Conservation (phyloP, 495 filamentous ascomycete genomes). For the Recurvomyces mirabilis region DNA sequence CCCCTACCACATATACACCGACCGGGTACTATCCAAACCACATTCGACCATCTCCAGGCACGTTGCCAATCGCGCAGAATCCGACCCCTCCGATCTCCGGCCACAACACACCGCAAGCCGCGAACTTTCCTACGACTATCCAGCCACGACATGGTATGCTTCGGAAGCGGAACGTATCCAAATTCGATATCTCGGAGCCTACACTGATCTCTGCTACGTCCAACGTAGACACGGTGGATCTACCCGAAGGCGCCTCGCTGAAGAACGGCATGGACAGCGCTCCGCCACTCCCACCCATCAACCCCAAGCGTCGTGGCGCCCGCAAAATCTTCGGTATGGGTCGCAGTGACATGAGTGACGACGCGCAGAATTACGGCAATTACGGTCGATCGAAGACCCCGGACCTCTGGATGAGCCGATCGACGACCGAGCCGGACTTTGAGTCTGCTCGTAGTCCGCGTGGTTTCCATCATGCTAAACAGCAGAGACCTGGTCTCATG, state of each 20-base stretch:
- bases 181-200: constrained; percentile 73
- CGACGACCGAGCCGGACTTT: constrained; percentile 2
- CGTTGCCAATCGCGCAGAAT: constrained; percentile 10
- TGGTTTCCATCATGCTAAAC: too few relatives aligned
- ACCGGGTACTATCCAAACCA: too few relatives aligned
- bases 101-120: constrained; percentile 7
- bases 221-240: constrained; percentile 42
- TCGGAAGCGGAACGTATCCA: constrained; percentile 57
- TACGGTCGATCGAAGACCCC: constrained; percentile 16
- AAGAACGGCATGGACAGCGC: constrained; percentile 29
- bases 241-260: constrained; percentile 31
- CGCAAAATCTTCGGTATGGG: constrained; percentile 12
- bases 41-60: constrained; percentile 2
- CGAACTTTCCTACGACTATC: constrained; percentile 10
- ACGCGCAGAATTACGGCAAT: constrained; percentile 2
- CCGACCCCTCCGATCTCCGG: constrained; percentile 20
- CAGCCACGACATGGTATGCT: constrained; percentile 20
- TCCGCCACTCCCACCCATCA: constrained; percentile 26
- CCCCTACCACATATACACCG: background rate
- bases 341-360: constrained; percentile 1
- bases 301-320: constrained; percentile 25
- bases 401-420: constrained; percentile 11
- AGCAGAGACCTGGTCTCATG: background rate
- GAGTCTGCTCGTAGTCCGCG: background rate
- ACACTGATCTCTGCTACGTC: constrained; percentile 69